These are phyloP conservation scores for Crithidia sp. DNA, from an alignment of 208 protist genomes.

Conservation along the genomic window DNA sequence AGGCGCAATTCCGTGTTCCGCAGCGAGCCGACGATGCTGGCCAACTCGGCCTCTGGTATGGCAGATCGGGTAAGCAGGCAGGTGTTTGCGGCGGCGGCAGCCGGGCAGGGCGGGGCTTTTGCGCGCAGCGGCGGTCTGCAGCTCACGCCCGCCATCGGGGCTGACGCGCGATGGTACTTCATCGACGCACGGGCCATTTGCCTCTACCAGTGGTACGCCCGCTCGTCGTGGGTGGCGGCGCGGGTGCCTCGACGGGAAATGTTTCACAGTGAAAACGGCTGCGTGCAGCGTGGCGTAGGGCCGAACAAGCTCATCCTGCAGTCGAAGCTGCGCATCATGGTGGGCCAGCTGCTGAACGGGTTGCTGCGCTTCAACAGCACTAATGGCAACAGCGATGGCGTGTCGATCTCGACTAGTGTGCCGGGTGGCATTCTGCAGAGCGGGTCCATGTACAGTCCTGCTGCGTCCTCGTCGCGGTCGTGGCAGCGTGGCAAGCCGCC, in stretches of 20 bases:
- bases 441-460: not conserved
- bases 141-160: constrained; percentile 38
- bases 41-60: constrained; percentile 1
- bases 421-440: not conserved
- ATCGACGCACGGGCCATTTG: constrained; percentile 49
- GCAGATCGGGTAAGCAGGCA: constrained; percentile 15
- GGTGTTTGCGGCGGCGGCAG: constrained; percentile 10
- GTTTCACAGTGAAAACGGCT: constrained; percentile 34
- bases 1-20: constrained; percentile 21
- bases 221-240: constrained; percentile 30
- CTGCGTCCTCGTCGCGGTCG: not conserved
- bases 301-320: constrained; percentile 58
- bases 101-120: constrained; percentile 12
- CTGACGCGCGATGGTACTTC: constrained; percentile 62
- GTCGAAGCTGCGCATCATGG: constrained; percentile 50
- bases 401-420: not conserved
- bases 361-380: constrained; percentile 11
- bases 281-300: constrained; percentile 30
- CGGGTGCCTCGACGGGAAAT: constrained; percentile 50
- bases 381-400: not conserved
- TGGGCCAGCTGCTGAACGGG: constrained; percentile 47
- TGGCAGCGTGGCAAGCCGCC: constrained; percentile 23
- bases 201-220: constrained; percentile 42
- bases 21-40: constrained; percentile 14
- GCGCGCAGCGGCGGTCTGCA: constrained; percentile 19